Conservation (phyloP, 1,284 basidiomycete genomes). For the Leucoagaricus sp. region DNA sequence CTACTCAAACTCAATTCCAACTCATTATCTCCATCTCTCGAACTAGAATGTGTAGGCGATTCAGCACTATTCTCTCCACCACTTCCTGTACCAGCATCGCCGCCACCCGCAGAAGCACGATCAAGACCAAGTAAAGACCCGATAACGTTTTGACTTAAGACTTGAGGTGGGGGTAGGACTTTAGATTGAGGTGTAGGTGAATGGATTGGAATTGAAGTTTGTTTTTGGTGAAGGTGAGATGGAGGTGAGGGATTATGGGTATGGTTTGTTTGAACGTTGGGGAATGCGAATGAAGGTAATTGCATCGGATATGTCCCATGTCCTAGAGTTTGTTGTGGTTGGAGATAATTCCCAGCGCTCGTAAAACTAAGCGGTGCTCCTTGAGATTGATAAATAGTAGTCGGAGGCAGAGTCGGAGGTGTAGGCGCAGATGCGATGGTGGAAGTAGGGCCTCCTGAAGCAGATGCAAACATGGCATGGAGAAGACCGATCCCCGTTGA, state of each 20-base stretch:
- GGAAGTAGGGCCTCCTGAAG: constrained; percentile 12
- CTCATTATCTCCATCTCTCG: constrained; percentile 63
- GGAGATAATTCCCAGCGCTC: too few species aligned
- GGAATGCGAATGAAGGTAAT: background rate
- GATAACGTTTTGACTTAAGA: constrained; percentile 66
- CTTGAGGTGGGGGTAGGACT: constrained; percentile 43
- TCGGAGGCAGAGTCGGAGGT: too few species aligned
- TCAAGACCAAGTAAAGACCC: constrained; percentile 49
- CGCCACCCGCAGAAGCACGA: background rate
- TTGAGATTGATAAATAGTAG: too few species aligned
- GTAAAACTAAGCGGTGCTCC: too few species aligned
- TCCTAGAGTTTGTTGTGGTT: too few species aligned
- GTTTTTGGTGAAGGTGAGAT: constrained; percentile 13
- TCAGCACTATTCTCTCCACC: background rate
- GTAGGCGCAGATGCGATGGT: background rate
- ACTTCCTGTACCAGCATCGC: background rate
- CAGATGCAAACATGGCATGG: constrained; percentile 29
- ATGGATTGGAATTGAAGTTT: constrained; percentile 23
- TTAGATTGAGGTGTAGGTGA: constrained; percentile 35
- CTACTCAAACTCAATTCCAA: constrained; percentile 44
- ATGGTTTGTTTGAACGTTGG: background rate
- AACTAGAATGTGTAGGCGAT: constrained; percentile 43
- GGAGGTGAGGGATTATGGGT: background rate
- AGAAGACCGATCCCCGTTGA: constrained; percentile 34
- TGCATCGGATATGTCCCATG: too few species aligned